Conservation (phyloP, 1,284 basidiomycete genomes). For the Rhodotorula sp. region DNA sequence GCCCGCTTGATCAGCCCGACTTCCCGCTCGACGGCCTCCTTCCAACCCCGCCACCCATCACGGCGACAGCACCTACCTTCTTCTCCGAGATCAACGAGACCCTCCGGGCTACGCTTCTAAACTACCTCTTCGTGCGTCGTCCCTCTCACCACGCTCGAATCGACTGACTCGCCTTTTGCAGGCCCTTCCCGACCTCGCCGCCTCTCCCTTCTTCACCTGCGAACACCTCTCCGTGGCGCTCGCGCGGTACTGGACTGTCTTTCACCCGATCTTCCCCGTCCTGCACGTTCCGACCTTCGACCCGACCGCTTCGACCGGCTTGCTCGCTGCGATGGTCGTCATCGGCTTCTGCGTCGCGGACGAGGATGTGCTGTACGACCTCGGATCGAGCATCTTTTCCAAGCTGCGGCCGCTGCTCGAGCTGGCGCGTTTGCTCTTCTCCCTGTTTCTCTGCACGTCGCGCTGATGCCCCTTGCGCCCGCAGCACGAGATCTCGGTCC, state of each 20-base stretch:
- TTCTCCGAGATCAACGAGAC: background rate
- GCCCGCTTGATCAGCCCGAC: background rate
- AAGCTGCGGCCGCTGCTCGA: background rate
- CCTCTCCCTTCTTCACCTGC: background rate
- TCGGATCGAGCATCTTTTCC: background rate
- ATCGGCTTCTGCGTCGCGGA: background rate
- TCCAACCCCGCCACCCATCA: no score
- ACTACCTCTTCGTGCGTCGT: background rate
- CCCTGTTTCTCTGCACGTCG: no score
- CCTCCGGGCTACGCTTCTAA: background rate
- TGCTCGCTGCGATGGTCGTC: background rate
- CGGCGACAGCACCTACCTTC: background rate
- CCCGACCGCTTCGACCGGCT: background rate
- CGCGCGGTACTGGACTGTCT: background rate
- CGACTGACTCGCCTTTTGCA: background rate
- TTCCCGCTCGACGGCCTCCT: background rate
- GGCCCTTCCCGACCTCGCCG: background rate
- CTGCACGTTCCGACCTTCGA: slow-evolving; percentile 1
- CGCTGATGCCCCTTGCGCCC: background rate
- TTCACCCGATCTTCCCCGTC: background rate
- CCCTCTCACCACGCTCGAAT: background rate
- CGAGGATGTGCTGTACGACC: background rate
- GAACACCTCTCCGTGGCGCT: background rate
- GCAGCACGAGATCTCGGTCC: background rate
- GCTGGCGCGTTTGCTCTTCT: background rate